Evolutionary conservation across 495 filamentous ascomycete genomes (phyloP).

Genomic region (Podospora australis): DNA sequence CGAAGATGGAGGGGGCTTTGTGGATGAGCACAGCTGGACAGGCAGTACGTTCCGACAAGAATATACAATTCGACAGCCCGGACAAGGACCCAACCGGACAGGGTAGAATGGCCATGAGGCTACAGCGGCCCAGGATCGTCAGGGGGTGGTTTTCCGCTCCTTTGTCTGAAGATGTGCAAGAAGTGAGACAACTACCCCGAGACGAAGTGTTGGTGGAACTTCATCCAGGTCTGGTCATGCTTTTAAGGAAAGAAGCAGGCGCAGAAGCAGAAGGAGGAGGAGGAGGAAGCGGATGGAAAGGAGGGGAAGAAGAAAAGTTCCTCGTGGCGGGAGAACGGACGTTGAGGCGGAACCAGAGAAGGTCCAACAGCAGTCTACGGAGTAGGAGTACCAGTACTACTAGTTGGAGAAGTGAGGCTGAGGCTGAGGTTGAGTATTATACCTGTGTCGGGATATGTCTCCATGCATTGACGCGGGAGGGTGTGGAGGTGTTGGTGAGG

Average conservation of each 20-base stretch:
- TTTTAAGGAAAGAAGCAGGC: slow-evolving; percentile 6
- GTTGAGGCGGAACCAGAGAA: too few relatives aligned
- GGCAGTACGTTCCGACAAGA: slow-evolving; percentile 2
- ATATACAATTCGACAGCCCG: slow-evolving; percentile 1
- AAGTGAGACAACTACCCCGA: slow-evolving; percentile 12
- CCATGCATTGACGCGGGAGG: slow-evolving; percentile 12
- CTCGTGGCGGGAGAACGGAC: too few relatives aligned
- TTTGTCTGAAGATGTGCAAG: slow-evolving; percentile 7
- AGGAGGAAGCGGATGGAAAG: too few relatives aligned
- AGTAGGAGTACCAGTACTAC: too few relatives aligned
- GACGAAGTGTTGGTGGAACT: slow-evolving; percentile 19
- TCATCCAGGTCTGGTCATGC: slow-evolving; percentile 12
- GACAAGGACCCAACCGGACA: not conserved
- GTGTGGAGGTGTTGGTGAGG: slow-evolving; percentile 10
- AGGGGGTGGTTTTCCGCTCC: too few relatives aligned
- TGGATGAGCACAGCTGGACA: not conserved
- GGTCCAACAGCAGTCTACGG: too few relatives aligned
- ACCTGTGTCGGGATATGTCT: slow-evolving; percentile 14
- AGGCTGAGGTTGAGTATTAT: slow-evolving; percentile 6
- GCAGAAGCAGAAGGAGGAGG: too few relatives aligned
- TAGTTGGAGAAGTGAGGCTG: too few relatives aligned
- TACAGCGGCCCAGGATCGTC: slow-evolving; percentile 9
- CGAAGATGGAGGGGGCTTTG: not conserved
- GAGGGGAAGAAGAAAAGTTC: too few relatives aligned
- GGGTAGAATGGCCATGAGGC: slow-evolving; percentile 2